These are phyloP conservation scores for Aeschynomene evenia DNA, from an alignment of 306 rosid genomes.

Conservation along the genomic window DNA sequence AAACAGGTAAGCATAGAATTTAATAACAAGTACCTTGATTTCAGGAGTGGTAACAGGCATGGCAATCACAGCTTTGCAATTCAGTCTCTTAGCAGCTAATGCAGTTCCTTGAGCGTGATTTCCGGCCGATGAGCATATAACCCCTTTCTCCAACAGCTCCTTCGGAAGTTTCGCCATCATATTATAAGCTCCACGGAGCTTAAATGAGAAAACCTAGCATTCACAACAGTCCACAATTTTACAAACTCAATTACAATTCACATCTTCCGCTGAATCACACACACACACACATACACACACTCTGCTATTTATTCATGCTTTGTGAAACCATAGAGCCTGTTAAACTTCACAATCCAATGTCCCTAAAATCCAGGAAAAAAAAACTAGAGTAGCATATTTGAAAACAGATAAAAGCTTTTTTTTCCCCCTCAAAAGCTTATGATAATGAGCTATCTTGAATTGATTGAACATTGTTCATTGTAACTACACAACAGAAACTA, in stretches of 20 bases:
- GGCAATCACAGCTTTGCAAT: slow-evolving; percentile 75
- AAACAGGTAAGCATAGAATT: not conserved
- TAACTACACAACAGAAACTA: not conserved
- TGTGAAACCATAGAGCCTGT: not conserved
- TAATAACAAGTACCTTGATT: slow-evolving; percentile 58
- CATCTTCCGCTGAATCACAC: not conserved
- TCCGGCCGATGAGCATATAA: slow-evolving; percentile 96
- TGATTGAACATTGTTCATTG: not conserved
- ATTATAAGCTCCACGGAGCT: slow-evolving; percentile 96
- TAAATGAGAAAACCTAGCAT: slow-evolving; percentile 83
- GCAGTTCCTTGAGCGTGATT: slow-evolving; percentile 99
- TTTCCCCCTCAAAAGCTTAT: not conserved
- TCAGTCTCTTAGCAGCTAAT: slow-evolving; percentile 71
- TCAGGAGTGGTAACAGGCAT: slow-evolving; percentile 95
- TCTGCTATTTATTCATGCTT: not conserved
- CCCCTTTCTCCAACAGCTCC: slow-evolving; percentile 75
- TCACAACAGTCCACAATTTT: not conserved
- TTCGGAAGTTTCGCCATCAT: slow-evolving; percentile 86
- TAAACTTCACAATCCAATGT: not conserved
- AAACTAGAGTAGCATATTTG: not conserved
- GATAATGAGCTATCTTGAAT: not conserved
- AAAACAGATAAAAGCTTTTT: too few species aligned
- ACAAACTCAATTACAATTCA: slow-evolving; percentile 7
- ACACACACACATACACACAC: not conserved
- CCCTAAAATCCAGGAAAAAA: not conserved